Conservation (phyloP, 2,329 filamentous ascomycete genomes). For the Myrmaecium sp. region DNA sequence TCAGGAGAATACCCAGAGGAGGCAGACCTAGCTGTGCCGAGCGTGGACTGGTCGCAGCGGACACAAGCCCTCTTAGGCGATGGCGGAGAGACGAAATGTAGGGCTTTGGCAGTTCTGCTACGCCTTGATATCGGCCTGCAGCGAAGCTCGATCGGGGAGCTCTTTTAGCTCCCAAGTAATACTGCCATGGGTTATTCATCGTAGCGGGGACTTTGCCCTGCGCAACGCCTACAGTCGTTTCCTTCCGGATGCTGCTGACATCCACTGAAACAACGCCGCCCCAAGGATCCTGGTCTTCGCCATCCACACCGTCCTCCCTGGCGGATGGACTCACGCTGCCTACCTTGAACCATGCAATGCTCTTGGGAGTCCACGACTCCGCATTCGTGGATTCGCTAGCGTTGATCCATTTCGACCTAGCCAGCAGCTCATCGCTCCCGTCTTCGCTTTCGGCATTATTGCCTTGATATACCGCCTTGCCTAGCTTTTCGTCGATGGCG, state of each 20-base stretch:
- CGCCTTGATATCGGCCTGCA: too few relatives aligned
- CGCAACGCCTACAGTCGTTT: constrained; percentile 81
- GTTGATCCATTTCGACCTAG: constrained; percentile 25
- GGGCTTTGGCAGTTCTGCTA: constrained; percentile 22
- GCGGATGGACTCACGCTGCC: constrained; percentile 48
- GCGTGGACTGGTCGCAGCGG: constrained; percentile 72
- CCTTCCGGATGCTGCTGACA: constrained; percentile 66
- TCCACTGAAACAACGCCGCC: constrained; percentile 76
- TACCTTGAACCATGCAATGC: constrained; percentile 84
- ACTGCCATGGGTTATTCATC: constrained; percentile 66
- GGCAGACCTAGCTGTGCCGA: constrained; percentile 79
- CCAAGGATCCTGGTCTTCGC: constrained; percentile 59
- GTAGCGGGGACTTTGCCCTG: constrained; percentile 64
- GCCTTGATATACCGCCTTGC: constrained; percentile 62
- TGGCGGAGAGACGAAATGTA: constrained; percentile 32
- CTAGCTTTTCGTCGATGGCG: constrained; percentile 71
- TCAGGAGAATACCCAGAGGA: constrained; percentile 71
- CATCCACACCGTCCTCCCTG: constrained; percentile 40
- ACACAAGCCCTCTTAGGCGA: constrained; percentile 66
- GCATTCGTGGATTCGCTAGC: constrained; percentile 9
- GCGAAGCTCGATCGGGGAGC: too few relatives aligned
- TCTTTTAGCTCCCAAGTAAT: constrained; percentile 67
- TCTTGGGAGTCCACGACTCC: constrained; percentile 11
- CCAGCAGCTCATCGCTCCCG: constrained; percentile 33
- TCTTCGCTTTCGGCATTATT: constrained; percentile 54